These are phyloP conservation scores for Paracorniculantispora psalliotae DNA, from an alignment of 2,329 filamentous ascomycete genomes.

Conservation along the genomic window DNA sequence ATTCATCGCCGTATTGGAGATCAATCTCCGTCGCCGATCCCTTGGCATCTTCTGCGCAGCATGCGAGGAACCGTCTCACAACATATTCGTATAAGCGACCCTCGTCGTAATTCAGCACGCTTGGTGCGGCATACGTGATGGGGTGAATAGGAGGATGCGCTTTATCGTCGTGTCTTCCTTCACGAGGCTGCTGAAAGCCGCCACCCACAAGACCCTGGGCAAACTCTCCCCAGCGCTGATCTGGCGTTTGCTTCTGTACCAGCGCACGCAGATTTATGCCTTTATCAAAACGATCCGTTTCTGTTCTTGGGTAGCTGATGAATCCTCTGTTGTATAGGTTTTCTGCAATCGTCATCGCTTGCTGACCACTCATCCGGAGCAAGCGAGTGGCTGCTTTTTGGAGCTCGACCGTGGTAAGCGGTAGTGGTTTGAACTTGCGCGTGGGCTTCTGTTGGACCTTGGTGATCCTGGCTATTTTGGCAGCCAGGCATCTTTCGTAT, in stretches of 20 bases:
- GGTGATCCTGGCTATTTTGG: conserved; percentile 71
- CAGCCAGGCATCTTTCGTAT: conserved; percentile 76
- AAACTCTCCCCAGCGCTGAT: conserved; percentile 72
- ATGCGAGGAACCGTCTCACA: conserved; percentile 84
- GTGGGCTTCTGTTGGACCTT: conserved; percentile 89
- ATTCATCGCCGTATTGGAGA: conserved; percentile 76
- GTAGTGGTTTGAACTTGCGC: conserved; percentile 88
- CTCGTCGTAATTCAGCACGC: conserved; percentile 61
- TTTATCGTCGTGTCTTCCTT: conserved; percentile 87
- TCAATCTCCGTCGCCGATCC: conserved; percentile 82
- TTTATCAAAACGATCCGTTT: conserved; percentile 91
- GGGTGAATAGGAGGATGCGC: conserved; percentile 97
- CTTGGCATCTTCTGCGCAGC: conserved; percentile 89
- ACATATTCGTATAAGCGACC: conserved; percentile 87
- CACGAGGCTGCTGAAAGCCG: conserved; percentile 73
- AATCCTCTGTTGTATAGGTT: conserved; percentile 87
- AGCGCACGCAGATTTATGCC: conserved; percentile 79
- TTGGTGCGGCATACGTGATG: conserved; percentile 71
- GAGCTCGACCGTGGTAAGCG: conserved; percentile 90
- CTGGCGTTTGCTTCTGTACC: conserved; percentile 77
- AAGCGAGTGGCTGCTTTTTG: conserved; percentile 92
- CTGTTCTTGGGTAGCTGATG: conserved; percentile 95
- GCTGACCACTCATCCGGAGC: conserved; percentile 83
- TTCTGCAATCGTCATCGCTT: conserved; percentile 86
- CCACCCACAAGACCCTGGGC: conserved; percentile 71